Conservation (phyloP, 2,329 filamentous ascomycete genomes). For the Pseudomassariella vexata region DNA sequence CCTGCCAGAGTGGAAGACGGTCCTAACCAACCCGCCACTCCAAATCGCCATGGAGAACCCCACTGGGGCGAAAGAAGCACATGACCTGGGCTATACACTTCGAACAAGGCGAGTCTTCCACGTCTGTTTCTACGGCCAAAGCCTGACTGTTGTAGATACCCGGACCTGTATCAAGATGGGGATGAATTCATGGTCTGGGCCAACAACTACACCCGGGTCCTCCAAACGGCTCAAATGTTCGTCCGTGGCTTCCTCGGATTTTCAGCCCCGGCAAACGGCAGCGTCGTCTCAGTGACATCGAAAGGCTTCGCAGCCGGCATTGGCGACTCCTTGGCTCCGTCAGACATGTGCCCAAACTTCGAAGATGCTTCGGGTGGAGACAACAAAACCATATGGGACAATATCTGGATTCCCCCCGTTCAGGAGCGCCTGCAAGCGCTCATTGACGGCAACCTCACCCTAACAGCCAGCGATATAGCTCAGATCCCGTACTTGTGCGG, state of each 20-base stretch:
- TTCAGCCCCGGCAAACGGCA: slow-evolving; percentile 45
- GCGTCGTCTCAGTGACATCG: slow-evolving; percentile 52
- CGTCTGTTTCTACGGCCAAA: not conserved
- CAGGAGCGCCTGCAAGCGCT: slow-evolving; percentile 46
- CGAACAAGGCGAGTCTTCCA: slow-evolving; percentile 29
- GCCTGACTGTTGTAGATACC: slow-evolving; percentile 27
- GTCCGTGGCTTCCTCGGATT: slow-evolving; percentile 55
- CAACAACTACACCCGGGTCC: slow-evolving; percentile 59
- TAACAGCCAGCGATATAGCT: slow-evolving; percentile 46
- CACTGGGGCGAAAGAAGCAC: slow-evolving; percentile 58
- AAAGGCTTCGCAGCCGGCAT: slow-evolving; percentile 44
- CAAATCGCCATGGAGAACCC: slow-evolving; percentile 55
- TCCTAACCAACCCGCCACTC: slow-evolving; percentile 44
- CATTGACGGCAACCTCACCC: slow-evolving; percentile 47
- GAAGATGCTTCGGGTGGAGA: slow-evolving; percentile 44
- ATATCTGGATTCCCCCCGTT: slow-evolving; percentile 47
- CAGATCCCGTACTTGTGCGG: slow-evolving; percentile 66
- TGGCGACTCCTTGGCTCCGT: slow-evolving; percentile 58
- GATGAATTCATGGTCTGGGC: slow-evolving; percentile 55
- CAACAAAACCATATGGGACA: slow-evolving; percentile 40
- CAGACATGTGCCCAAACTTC: slow-evolving; percentile 58
- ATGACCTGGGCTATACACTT: slow-evolving; percentile 48
- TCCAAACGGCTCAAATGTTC: slow-evolving; percentile 58
- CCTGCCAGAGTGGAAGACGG: slow-evolving; percentile 51
- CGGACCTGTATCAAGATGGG: slow-evolving; percentile 42